Evolutionary conservation across 352 stramenopile genomes (phyloP).

Genomic region (Phytophthora pseudosyringae): DNA sequence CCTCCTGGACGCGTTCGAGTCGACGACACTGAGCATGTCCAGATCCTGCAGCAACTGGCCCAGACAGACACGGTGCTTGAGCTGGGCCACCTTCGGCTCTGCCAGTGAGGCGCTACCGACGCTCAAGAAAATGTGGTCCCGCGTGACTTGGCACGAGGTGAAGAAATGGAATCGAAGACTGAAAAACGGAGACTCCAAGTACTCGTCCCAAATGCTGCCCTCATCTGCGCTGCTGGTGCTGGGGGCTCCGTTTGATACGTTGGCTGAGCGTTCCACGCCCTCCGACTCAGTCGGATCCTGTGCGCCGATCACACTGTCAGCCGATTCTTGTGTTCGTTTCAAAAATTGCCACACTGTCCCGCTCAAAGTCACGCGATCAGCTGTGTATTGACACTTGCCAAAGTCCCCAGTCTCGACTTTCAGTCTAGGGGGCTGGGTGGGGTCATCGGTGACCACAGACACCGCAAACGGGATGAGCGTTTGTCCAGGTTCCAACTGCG

Average conservation of each 20-base stretch:
- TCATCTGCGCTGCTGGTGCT: slow-evolving; percentile 5
- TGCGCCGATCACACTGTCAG: slow-evolving; percentile 15
- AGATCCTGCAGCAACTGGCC: slow-evolving; percentile 71
- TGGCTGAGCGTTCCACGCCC: neutral
- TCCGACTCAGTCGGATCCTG: neutral
- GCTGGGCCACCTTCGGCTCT: slow-evolving; percentile 60
- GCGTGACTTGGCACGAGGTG: slow-evolving; percentile 76
- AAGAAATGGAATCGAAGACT: slow-evolving; percentile 74
- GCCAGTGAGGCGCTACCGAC: slow-evolving; percentile 69
- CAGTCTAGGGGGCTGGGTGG: slow-evolving; percentile 46
- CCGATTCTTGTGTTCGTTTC: slow-evolving; percentile 36
- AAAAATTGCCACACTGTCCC: slow-evolving; percentile 62
- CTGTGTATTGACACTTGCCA: slow-evolving; percentile 75
- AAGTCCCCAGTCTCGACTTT: slow-evolving; percentile 69
- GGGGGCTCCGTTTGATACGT: neutral
- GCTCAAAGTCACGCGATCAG: slow-evolving; percentile 55
- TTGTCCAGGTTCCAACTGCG: slow-evolving; percentile 41
- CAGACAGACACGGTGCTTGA: slow-evolving; percentile 71
- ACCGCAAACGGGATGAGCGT: slow-evolving; percentile 63
- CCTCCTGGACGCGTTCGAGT: slow-evolving; percentile 33
- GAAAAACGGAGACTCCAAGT: slow-evolving; percentile 74
- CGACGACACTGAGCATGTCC: slow-evolving; percentile 56
- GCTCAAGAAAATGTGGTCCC: slow-evolving; percentile 76
- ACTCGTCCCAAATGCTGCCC: slow-evolving; percentile 62
- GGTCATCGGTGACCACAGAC: slow-evolving; percentile 51